A percentile compares a stretch with the other conserved stretches of the same genome.
These are phyloP conservation scores for Boletus bicolor DNA, from an alignment of 768 basidiomycete species.

Conservation along the genomic window DNA sequence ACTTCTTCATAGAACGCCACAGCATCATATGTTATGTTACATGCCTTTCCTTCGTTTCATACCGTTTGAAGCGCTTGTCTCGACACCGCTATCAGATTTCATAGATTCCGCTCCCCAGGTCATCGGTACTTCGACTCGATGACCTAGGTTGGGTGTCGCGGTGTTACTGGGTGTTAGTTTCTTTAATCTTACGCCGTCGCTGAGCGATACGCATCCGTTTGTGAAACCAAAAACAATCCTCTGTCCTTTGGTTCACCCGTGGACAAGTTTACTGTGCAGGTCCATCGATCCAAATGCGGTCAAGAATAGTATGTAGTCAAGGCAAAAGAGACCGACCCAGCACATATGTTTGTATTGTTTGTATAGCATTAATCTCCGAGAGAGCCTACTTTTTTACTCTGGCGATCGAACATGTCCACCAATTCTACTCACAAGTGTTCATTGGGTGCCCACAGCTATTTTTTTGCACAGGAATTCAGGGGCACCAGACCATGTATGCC, in stretches of 20 bases:
- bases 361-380: conserved; percentile 10
- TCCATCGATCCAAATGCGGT: background rate
- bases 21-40: conserved; percentile 3
- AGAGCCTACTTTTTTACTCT: background rate
- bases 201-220: background rate
- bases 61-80: conserved; percentile 2
- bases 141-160: background rate
- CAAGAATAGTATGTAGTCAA: background rate
- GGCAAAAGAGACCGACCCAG: background rate
- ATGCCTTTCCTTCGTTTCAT: background rate
- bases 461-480: conserved; percentile 12
- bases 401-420: background rate
- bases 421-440: background rate
- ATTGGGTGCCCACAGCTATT: conserved; percentile 3
- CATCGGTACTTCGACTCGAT: background rate
- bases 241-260: background rate
- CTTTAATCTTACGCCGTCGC: background rate
- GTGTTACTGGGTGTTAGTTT: background rate
- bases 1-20: conserved; percentile 12
- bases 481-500: background rate
- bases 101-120: background rate
- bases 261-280: background rate
- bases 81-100: conserved; percentile 7
- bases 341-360: background rate
- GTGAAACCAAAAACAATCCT: background rate